Evolutionary conservation across 2,329 filamentous ascomycete genomes (phyloP), one percentile per base, ranked within the genome.

Genomic region (Fusarium clavum): DNA sequence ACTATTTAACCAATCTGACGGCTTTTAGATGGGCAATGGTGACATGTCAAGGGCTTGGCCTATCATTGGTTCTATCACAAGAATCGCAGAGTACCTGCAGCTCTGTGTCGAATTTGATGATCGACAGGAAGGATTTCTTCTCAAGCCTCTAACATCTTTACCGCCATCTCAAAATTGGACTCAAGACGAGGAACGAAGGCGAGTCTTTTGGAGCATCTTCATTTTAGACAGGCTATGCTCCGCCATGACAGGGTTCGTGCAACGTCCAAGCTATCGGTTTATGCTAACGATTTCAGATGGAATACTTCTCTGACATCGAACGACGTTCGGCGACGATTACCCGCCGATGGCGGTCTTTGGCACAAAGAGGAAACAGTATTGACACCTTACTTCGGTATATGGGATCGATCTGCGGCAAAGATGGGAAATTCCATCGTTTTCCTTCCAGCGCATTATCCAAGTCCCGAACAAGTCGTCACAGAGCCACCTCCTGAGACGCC

Each of bases 301-400:
- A 79, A 79, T 16, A 29, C 27, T 29, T 29, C 27, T 38, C 44
- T 79, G 1, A 79, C 77, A 3, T 77, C 77, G 0, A 76, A 75
- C 6, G 77, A 79, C 24, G 77, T 79, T 6, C 69, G 73, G 0
- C 69, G 77, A 24, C 66, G 78, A 13, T 58, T 79, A 0, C 78
- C 78, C 0, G 78, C 78, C 9, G 82, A 84, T 25, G 83, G 83
- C 1, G 77, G 75, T 0, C 69, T 80, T 6, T 84, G 83, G 83
- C 77, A 79, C 20, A 79, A 47, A 73, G 79, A 63, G 67, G 82
- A 63, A 16, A 74, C 80, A 1, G 80, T 83, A 0, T 63, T 70
- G 2, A 83, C 83, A 0, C 82, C 83, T 0, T 85, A 79, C 57
- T 83, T 84, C 18, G 81, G 82, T 2, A 83, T 85, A 10, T 83